Evolutionary conservation across 192 early-diverging fungal species (phyloP), one percentile per base, ranked within the genome.

Genomic region (Backusella westeae): DNA sequence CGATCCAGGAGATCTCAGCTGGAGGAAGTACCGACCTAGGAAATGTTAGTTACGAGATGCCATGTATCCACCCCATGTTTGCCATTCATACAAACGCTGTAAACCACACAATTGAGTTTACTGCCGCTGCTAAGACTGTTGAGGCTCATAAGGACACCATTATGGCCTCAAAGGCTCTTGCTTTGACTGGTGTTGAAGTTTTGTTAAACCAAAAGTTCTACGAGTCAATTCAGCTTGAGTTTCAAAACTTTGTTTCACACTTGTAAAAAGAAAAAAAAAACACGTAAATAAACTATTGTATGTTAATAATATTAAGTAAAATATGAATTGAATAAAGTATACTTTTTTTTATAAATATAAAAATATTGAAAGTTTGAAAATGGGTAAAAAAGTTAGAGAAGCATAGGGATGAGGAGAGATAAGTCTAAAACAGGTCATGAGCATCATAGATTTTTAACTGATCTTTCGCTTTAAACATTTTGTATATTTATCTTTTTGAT

Each of bases 31-130:
- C 93, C 1, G 93, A 93, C 79, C 69, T 82, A 21, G 93, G 92
- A 34, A 93, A 94, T 67, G 84, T 93, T 39, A 88, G 88, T 17
- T 87, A 91, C 21, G 78, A 77, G 34, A 85, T 90, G 10, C 90
- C 93, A 38, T 77, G 74, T 10, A 80, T 88, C n/a, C 87, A 88
- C 42, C 77, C 79, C 19, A 68, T 56, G 56, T 73, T 44, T 36
- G 63, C 52, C 6, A 86, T 89, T 44, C 84, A 88, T 34, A 86
- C 85, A 1, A 82, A 88, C 19, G 80, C 86, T 63, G 80, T 81
- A 0, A 91, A 89, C 66, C 94, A 95, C 68, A 90, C 94, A 0
- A 74, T 81, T 15, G 87, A 86, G 66, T 95, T 95, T 69, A 82
- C 89, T 6, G 78, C 81, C 39, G 86, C 80, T 1, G 90, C 92